Conservation (phyloP, 345 rosid genomes). For the Erodium maritimum region DNA sequence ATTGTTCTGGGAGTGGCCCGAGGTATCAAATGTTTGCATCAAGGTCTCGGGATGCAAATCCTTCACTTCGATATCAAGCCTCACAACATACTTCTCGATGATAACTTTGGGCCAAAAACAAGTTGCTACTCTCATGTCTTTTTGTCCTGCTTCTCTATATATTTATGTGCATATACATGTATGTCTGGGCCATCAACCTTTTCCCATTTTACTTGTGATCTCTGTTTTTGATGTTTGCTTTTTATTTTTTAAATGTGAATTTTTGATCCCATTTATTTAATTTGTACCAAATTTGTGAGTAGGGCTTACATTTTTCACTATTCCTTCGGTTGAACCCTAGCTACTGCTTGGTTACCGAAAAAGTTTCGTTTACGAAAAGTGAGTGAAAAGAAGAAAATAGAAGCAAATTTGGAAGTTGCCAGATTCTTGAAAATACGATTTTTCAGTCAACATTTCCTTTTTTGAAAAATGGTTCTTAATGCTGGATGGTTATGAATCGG, state of each 20-base stretch:
- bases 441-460: neutral
- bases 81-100: constrained; percentile 10
- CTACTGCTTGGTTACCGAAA: constrained; percentile 6
- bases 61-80: constrained; percentile 11
- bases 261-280: no score
- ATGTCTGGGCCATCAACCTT: no score
- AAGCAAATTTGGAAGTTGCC: neutral
- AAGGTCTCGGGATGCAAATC: constrained; percentile 3
- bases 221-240: no score
- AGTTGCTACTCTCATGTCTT: no score
- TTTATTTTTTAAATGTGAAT: no score
- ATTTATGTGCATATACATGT: no score
- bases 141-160: no score
- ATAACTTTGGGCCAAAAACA: constrained; percentile 4
- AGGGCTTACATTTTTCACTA: no score
- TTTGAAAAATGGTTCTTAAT: no score
- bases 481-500: neutral
- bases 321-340: constrained; percentile 9
- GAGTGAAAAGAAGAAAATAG: no score
- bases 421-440: neutral
- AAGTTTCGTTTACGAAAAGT: neutral
- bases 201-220: no score
- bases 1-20: constrained; percentile 10
- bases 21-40: constrained; percentile 9
- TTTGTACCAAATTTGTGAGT: no score